A percentile compares a stretch with the other conserved stretches of the same genome.
phyloP scores from a whole-genome alignment of 208 protist species.

The Naegleria fowleri region DNA sequence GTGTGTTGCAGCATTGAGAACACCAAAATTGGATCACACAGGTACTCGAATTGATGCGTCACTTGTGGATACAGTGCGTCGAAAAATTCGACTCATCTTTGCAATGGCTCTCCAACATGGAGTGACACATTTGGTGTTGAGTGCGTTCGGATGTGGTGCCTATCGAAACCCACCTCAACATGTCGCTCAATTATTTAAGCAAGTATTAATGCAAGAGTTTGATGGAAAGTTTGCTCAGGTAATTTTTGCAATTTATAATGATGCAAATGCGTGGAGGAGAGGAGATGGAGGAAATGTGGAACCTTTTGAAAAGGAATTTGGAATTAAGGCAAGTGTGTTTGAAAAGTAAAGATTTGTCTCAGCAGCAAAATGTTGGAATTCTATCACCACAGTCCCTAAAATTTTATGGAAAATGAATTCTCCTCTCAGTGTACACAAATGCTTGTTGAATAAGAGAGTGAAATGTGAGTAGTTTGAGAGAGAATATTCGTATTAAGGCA shows the following conservation, averaged over 20 bases:
- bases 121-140: not conserved
- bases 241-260: slow-evolving; percentile 2
- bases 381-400: too few relatives aligned
- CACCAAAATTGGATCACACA: not conserved
- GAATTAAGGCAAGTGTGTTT: not conserved
- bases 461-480: too few relatives aligned
- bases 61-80: not conserved
- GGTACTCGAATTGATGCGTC: not conserved
- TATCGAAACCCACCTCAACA: not conserved
- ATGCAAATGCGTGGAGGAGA: not conserved
- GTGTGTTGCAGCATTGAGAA: not conserved
- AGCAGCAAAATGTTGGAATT: too few relatives aligned
- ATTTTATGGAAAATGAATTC: too few relatives aligned
- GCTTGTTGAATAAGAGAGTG: too few relatives aligned
- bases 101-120: not conserved
- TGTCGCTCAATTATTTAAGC: not conserved
- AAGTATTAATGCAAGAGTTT: not conserved
- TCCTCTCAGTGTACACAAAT: too few relatives aligned
- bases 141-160: not conserved
- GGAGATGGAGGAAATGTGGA: not conserved
- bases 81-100: not conserved
- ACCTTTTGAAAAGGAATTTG: not conserved
- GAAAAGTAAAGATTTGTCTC: too few relatives aligned
- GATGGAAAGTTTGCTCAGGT: not conserved
- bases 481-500: too few relatives aligned